A percentile compares a stretch with the other conserved stretches of the same genome.
These are phyloP conservation scores for Asterochloris sp. DNA, from an alignment of 139 green algal species.

Conservation along the genomic window DNA sequence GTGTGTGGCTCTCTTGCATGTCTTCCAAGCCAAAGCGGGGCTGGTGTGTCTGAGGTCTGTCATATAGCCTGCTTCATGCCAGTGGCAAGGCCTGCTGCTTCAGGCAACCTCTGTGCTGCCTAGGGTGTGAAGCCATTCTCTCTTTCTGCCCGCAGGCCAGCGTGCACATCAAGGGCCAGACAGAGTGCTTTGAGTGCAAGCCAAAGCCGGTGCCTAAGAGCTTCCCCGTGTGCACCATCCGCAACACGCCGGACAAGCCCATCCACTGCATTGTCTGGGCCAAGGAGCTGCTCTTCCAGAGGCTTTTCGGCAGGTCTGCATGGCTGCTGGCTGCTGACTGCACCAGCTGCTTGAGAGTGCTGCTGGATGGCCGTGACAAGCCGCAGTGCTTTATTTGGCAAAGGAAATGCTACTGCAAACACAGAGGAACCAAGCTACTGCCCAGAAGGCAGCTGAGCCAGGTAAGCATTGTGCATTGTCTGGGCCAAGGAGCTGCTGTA, in stretches of 20 bases:
- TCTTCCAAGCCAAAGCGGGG: too few species aligned
- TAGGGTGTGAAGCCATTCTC: too few species aligned
- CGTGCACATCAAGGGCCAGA: slow-evolving; percentile 67
- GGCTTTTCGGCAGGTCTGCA: slow-evolving; percentile 79
- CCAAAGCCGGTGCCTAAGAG: slow-evolving; percentile 83
- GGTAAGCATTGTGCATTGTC: too few species aligned
- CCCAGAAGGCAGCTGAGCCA: too few species aligned
- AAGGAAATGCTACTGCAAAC: neutral
- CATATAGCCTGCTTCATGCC: too few species aligned
- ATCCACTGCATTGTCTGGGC: slow-evolving; percentile 98
- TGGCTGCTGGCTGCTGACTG: neutral
- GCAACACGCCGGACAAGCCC: slow-evolving; percentile 96
- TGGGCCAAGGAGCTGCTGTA: too few species aligned
- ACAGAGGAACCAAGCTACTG: too few species aligned
- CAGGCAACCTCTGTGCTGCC: too few species aligned
- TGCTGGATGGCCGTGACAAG: neutral
- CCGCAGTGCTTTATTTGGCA: neutral
- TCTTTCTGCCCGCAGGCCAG: slow-evolving; percentile 63
- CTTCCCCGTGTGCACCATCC: slow-evolving; percentile 97
- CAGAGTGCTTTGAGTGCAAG: slow-evolving; percentile 96
- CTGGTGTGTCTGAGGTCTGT: too few species aligned
- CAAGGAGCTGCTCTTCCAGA: slow-evolving; percentile 95
- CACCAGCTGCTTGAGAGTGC: neutral
- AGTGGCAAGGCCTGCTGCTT: too few species aligned
- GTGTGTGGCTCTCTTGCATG: too few species aligned